phyloP scores from a whole-genome alignment of 2,329 filamentous ascomycete genomes.

The Cylindrodendrum hubeiense region DNA sequence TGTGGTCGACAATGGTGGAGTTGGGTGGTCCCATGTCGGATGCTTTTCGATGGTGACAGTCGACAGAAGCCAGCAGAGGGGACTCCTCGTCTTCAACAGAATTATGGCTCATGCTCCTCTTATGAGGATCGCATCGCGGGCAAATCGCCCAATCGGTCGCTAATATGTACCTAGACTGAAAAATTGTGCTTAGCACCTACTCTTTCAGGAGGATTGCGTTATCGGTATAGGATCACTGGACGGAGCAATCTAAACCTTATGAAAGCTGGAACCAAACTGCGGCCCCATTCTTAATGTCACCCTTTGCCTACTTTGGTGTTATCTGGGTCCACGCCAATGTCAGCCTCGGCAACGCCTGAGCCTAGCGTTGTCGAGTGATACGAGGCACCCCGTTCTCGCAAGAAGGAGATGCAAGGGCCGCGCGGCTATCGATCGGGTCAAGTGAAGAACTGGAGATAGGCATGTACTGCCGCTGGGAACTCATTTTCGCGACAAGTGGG shows the following conservation, averaged over 20 bases:
- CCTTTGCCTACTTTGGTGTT: constrained; percentile 16
- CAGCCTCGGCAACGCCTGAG: constrained; percentile 1
- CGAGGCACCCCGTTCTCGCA: constrained; percentile 5
- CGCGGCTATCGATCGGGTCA: constrained; percentile 5
- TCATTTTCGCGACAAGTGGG: background rate
- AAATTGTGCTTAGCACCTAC: constrained; percentile 14
- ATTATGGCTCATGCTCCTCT: constrained; percentile 7
- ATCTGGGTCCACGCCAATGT: constrained; percentile 8
- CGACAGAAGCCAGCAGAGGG: constrained; percentile 19
- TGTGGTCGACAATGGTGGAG: constrained; percentile 9
- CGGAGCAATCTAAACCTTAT: constrained; percentile 19
- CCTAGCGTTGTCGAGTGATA: constrained; percentile 14
- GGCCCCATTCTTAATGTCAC: constrained; percentile 8
- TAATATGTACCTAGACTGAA: background rate
- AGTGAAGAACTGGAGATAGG: too few species aligned
- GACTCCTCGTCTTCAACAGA: constrained; percentile 13
- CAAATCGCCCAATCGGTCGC: background rate
- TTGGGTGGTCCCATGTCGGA: constrained; percentile 16
- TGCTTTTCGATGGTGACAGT: background rate
- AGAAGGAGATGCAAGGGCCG: constrained; percentile 1
- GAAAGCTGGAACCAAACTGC: background rate
- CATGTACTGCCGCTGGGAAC: background rate
- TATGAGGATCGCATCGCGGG: constrained; percentile 1
- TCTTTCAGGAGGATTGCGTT: constrained; percentile 19
- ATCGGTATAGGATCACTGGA: constrained; percentile 19